Conservation (phyloP, 1,284 basidiomycete species). For the Sphaerobolus stellatus region DNA sequence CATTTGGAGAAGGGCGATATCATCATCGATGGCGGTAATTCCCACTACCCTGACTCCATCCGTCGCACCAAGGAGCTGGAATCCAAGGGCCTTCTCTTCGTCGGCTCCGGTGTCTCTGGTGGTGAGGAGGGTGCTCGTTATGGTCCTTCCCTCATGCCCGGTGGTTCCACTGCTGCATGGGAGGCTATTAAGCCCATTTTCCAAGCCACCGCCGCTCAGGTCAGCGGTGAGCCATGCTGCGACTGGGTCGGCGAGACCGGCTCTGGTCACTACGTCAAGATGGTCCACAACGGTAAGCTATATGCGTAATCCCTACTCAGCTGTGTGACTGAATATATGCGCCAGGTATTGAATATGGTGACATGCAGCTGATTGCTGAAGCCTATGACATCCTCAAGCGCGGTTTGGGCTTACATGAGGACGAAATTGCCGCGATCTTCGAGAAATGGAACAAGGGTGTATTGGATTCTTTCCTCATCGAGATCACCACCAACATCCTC, state of each 20-base stretch:
- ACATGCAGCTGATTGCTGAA: slow-evolving; percentile 99
- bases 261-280: slow-evolving; percentile 95
- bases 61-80: slow-evolving; percentile 94
- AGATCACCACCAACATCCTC: slow-evolving; percentile 95
- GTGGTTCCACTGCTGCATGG: slow-evolving; percentile 94
- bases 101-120: slow-evolving; percentile 98
- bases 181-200: slow-evolving; percentile 97
- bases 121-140: slow-evolving; percentile 99
- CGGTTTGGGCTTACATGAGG: slow-evolving; percentile 82
- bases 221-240: slow-evolving; percentile 95
- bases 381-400: slow-evolving; percentile 98
- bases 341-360: slow-evolving; percentile 96
- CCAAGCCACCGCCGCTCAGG: slow-evolving; percentile 96
- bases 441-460: slow-evolving; percentile 97
- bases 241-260: slow-evolving; percentile 99
- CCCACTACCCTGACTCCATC: slow-evolving; percentile 98
- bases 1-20: slow-evolving; percentile 82
- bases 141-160: slow-evolving; percentile 99
- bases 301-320: slow-evolving; percentile 18
- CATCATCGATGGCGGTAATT: slow-evolving; percentile 99
- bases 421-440: slow-evolving; percentile 90
- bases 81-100: slow-evolving; percentile 91
- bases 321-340: slow-evolving; percentile 13
- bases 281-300: slow-evolving; percentile 93
- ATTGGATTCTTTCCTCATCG: slow-evolving; percentile 98